Evolutionary conservation across 257 asterid genomes (phyloP), one percentile per base, ranked within the genome.

Genomic region (Datura wrightii): DNA sequence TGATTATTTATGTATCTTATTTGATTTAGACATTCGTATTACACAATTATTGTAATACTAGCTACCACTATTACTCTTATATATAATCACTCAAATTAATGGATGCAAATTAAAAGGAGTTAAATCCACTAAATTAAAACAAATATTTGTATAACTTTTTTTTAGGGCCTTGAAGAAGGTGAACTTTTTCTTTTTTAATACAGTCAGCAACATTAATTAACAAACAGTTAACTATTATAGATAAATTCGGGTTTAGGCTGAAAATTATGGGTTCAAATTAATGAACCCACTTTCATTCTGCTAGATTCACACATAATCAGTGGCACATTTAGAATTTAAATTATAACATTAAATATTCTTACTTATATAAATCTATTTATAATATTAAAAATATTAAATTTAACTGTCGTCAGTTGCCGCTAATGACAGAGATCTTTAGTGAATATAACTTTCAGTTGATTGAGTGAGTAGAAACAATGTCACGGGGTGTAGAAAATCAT

Each of bases 1-100:
- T 36, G 48, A 36, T 69, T 24, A 24, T 69, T 69, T 54, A 36
- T 18, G 16, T 74, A 6, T 34, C 37, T 74, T 48, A 48, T 76
- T 3, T 50, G 59, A 76, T 76, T 76, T 76, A 11, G 81, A 50
- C 44, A 76, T 74, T 24, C 31, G 31, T 48, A 72, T 63, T 31
- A 63, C 71, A 2, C 8, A 24, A 62, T 34, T 9, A 24, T n/a
- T n/a, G n/a, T 8, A 44, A 71, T 44, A 44, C 1, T 9, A 41
- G 15, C 37, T 42, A 18, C 5, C n/a, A n/a, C n/a, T n/a, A n/a
- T n/a, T n/a, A n/a, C n/a, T n/a, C n/a, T n/a, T n/a, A n/a, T n/a
- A n/a, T n/a, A n/a, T n/a, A n/a, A n/a, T n/a, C n/a, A n/a, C 42
- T 71, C 19, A 18, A 71, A 71, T 71, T 71, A 71, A 70, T 41